Evolutionary conservation across 1,284 basidiomycete genomes (phyloP).

Genomic region (Gastroboletus turbinatus): DNA sequence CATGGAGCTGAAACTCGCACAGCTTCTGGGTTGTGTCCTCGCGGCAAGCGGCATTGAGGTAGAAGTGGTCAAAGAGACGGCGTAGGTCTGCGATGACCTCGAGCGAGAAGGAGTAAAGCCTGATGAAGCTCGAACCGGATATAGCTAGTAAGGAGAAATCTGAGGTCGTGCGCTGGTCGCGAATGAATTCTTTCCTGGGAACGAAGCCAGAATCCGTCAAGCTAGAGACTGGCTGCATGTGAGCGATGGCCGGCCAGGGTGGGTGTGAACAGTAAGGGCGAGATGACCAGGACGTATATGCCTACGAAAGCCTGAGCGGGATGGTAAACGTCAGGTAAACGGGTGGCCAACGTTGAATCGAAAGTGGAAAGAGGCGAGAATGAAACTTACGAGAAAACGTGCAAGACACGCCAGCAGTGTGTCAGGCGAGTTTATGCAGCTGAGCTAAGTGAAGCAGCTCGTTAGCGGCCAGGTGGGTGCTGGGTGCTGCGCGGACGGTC

Average conservation of each 20-base stretch:
- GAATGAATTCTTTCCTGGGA: slow-evolving; percentile 70
- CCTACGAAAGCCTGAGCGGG: slow-evolving; percentile 28
- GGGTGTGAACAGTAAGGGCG: slow-evolving; percentile 23
- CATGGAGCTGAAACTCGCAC: slow-evolving; percentile 62
- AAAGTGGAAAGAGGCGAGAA: slow-evolving; percentile 31
- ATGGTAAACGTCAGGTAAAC: slow-evolving; percentile 42
- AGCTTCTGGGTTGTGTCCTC: slow-evolving; percentile 60
- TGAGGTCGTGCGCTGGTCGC: slow-evolving; percentile 52
- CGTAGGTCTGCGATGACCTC: slow-evolving; percentile 52
- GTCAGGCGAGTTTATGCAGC: slow-evolving; percentile 12
- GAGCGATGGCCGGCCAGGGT: slow-evolving; percentile 27
- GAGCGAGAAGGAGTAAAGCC: slow-evolving; percentile 66
- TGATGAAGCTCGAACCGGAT: slow-evolving; percentile 57
- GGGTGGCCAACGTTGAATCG: slow-evolving; percentile 33
- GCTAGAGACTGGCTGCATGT: slow-evolving; percentile 34
- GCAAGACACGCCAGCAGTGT: slow-evolving; percentile 30
- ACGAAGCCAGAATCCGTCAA: slow-evolving; percentile 48
- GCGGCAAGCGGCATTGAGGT: slow-evolving; percentile 46
- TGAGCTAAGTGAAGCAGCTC: slow-evolving; percentile 10
- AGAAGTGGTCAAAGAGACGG: slow-evolving; percentile 50
- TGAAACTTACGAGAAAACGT: slow-evolving; percentile 35
- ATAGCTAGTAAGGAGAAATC: slow-evolving; percentile 68
- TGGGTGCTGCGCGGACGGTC: slow-evolving; percentile 16
- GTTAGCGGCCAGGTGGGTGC: slow-evolving; percentile 10
- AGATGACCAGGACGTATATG: slow-evolving; percentile 28